Base-by-base conservation (phyloP, 2,329 filamentous ascomycete species). In the Onygena corvina region DNA sequence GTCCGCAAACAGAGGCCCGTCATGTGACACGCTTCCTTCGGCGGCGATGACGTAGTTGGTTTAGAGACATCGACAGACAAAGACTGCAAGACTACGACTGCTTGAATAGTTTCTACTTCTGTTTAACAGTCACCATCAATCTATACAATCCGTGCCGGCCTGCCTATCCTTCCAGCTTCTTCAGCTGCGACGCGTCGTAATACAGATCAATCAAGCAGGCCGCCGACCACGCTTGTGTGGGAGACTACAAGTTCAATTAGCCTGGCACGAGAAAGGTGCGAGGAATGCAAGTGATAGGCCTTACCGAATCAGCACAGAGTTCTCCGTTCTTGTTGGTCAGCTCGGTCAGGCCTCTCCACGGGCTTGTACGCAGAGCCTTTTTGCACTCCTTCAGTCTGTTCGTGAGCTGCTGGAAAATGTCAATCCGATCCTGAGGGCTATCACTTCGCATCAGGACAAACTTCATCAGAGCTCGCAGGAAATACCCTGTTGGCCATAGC, bases 401-500 rank as follows among this genome's bases (percentile, higher is more conserved):
- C 2, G 90, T 95, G 31, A 96, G 83, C 70, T 96, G 92, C 71
- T 96, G 90, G 73, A 94, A 94, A 3, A 84, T 85, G 67, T 96
- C 92, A 0, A 83, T 83, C 27, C 81, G 77, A n/a, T 44, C 50
- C 59, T 86, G 77, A 3, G 69, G 63, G 1, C 74, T 78, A 54
- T 76, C 75, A 45, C 86, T 76, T 25, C 88, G 75, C 71, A 77
- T 75, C 46, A 96, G 71, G 63, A 95, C 88, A 60, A 96, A 96
- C 65, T 88, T 85, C 54, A 98, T 76, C 56, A 98, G 71, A 1
- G 92, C 92, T 45, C 93, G 81, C 18, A 95, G 74, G 74, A 94
- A 98, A 72, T 88, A 98, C 3, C 92, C 92, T 1, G 87, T 90
- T 0, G 90, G 93, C 92, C 92, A 98, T 20, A 95, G 71, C 92